Base-by-base conservation (phyloP, 2,329 filamentous ascomycete genomes). In the Chrysoporthe cubensis region DNA sequence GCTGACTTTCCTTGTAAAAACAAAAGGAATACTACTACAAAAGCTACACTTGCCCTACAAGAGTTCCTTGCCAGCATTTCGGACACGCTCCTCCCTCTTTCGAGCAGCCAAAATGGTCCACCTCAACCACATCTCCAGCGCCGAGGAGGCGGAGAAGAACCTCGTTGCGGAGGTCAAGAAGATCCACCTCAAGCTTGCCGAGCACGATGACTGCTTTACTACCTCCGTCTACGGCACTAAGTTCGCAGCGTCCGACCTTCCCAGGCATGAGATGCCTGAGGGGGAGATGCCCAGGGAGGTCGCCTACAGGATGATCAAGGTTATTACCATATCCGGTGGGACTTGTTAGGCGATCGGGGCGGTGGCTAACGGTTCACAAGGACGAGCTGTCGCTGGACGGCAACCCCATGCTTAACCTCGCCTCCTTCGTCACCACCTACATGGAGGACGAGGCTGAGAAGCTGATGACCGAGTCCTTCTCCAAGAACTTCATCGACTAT, bases 401-500 rank as follows among this genome's bases (percentile, higher is more conserved):
- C 66, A 96, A 95, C 74, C 93, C 94, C 9, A 95, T 94, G 85
- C 86, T 97, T 71, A 93, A 91, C 79, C 81, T 98, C 74, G 94
- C 95, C 42, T 94, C 91, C 48, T 98, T 98, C 76, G 94, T 97
- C 72, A 97, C 94, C 1, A 97, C 95, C 0, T 52, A 59, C 58
- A 73, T 93, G 91, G 94, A 97, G 82, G 92, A 97, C 58, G 95
- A 97, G 80, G 94, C 91, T 26, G 94, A 97, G 82, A 94, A 96
- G 80, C 91, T 97, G 80, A 98, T 98, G 95, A 83, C 90, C 72
- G 93, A 97, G 72, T 88, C 91, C 64, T 93, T 97, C 78, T 89
- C 91, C 78, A 97, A 97, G 81, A 98, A 98, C 85, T 97, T 97
- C 78, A 94, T 94, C 80, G 91, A 94, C 77, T 94, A 94, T 78